A percentile compares a stretch with the other conserved stretches of the same genome.
These are phyloP conservation scores for Fusarium mexicanum DNA, from an alignment of 2,329 filamentous ascomycete species.

Conservation along the genomic window DNA sequence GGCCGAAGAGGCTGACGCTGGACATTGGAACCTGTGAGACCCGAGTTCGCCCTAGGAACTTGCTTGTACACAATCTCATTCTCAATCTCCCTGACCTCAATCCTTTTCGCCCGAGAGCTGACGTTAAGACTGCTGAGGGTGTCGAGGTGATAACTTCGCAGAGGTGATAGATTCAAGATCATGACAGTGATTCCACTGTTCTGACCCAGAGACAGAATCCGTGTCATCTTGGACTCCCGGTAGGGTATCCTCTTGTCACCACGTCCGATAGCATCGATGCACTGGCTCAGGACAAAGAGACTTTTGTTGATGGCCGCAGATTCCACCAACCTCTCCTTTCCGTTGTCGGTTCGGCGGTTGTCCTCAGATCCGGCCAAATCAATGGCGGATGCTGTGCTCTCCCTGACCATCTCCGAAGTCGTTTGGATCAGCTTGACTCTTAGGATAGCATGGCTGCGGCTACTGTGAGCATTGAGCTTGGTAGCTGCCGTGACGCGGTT, in stretches of 20 bases:
- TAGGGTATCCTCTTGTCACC: conserved; percentile 85
- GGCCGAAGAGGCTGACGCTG: conserved; percentile 82
- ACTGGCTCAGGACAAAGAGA: conserved; percentile 92
- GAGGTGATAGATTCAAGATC: conserved; percentile 92
- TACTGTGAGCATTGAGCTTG: conserved; percentile 92
- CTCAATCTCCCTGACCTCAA: conserved; percentile 94
- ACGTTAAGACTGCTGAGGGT: conserved; percentile 95
- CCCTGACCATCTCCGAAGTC: conserved; percentile 71
- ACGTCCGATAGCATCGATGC: conserved; percentile 89
- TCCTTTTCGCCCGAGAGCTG: conserved; percentile 93
- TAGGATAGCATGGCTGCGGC: conserved; percentile 88
- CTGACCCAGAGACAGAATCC: conserved; percentile 90
- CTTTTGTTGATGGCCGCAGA: conserved; percentile 98
- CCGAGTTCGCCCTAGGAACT: conserved; percentile 64
- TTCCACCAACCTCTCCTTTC: conserved; percentile 90
- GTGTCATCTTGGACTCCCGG: conserved; percentile 96
- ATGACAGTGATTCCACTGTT: conserved; percentile 96
- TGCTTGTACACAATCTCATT: conserved; percentile 92
- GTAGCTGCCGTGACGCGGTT: conserved; percentile 91
- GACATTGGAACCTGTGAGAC: conserved; percentile 51
- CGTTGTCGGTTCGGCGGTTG: conserved; percentile 93
- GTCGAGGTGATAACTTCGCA: conserved; percentile 93
- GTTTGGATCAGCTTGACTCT: conserved; percentile 88
- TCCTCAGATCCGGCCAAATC: conserved; percentile 96
- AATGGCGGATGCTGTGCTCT: conserved; percentile 92